Percentiles rank a stretch among this genome's conserved stretches.
Conservation (phyloP, 805 yeast species). For the Candida ovalis region DNA sequence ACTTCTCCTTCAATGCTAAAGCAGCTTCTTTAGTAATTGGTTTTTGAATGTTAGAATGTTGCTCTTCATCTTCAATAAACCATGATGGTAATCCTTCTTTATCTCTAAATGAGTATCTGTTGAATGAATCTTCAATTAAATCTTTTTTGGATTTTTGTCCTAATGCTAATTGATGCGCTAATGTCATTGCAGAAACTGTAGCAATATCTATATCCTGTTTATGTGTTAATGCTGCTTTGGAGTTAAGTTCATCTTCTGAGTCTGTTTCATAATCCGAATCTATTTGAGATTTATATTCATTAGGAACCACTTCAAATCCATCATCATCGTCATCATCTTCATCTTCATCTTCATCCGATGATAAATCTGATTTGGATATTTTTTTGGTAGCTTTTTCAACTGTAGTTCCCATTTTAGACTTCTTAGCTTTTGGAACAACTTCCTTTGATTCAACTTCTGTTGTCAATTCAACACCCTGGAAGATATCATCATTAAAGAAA, state of each 20-base stretch:
- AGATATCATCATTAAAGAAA: slow-evolving; percentile 51
- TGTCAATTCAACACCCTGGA: slow-evolving; percentile 44
- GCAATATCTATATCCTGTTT: slow-evolving; percentile 73
- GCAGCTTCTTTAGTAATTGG: slow-evolving; percentile 97
- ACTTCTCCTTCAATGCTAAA: slow-evolving; percentile 67
- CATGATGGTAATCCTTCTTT: slow-evolving; percentile 91
- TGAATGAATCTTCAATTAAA: slow-evolving; percentile 87
- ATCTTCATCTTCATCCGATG: slow-evolving; percentile 20
- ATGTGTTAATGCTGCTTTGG: slow-evolving; percentile 43
- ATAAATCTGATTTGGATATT: slow-evolving; percentile 13
- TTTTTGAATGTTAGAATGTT: slow-evolving; percentile 77
- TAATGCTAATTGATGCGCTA: slow-evolving; percentile 92
- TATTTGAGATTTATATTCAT: slow-evolving; percentile 34
- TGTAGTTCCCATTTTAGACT: slow-evolving; percentile 5
- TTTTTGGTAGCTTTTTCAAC: slow-evolving; percentile 2
- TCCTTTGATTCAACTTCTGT: slow-evolving; percentile 5
- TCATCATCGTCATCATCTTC: slow-evolving; percentile 16
- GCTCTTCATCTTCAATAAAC: slow-evolving; percentile 90
- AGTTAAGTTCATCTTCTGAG: slow-evolving; percentile 49
- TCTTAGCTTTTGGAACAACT: slow-evolving; percentile 4
- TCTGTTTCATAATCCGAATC: slow-evolving; percentile 43
- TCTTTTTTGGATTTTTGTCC: slow-evolving; percentile 85
- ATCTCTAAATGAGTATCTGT: slow-evolving; percentile 89
- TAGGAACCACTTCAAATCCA: slow-evolving; percentile 43
- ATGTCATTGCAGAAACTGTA: slow-evolving; percentile 95